Percentiles rank a stretch among this genome's conserved stretches.
phyloP scores from a whole-genome alignment of 192 early-diverging fungal genomes.

The Nowakowskiella sp. region DNA sequence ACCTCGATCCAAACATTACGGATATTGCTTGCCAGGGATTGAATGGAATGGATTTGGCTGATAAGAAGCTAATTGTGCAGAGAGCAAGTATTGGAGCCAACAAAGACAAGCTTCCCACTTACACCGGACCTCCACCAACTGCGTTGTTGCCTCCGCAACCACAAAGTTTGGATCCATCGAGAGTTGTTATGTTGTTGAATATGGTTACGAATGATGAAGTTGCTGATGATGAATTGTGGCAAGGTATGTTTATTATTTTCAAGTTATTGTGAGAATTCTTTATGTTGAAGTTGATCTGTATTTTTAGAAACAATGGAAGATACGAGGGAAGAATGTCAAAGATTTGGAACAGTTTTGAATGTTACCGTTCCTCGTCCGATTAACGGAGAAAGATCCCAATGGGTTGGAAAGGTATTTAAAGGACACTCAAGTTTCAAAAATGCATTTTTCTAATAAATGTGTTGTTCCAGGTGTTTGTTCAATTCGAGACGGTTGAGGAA shows the following conservation, averaged over 20 bases:
- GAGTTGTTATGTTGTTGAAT: slow-evolving; percentile 83
- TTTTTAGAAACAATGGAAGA: slow-evolving; percentile 77
- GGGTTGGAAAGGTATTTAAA: slow-evolving; percentile 71
- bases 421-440: not conserved
- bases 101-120: slow-evolving; percentile 27
- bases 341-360: slow-evolving; percentile 72
- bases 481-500: slow-evolving; percentile 54
- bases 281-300: not conserved
- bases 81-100: slow-evolving; percentile 79
- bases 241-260: slow-evolving; percentile 40
- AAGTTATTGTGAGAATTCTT: not conserved
- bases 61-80: slow-evolving; percentile 89
- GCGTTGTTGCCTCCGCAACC: slow-evolving; percentile 33
- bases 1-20: slow-evolving; percentile 74
- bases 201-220: slow-evolving; percentile 89
- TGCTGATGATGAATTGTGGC: slow-evolving; percentile 73
- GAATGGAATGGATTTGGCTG: slow-evolving; percentile 91
- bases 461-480: slow-evolving; percentile 70
- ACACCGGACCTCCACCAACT: slow-evolving; percentile 9
- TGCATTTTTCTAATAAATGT: not conserved
- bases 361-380: slow-evolving; percentile 78
- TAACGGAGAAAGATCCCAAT: slow-evolving; percentile 43
- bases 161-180: slow-evolving; percentile 53
- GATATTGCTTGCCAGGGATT: slow-evolving; percentile 92
- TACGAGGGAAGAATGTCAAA: slow-evolving; percentile 79